Conservation (phyloP, 177 flowering plant species). For the Telopea speciosissima region DNA sequence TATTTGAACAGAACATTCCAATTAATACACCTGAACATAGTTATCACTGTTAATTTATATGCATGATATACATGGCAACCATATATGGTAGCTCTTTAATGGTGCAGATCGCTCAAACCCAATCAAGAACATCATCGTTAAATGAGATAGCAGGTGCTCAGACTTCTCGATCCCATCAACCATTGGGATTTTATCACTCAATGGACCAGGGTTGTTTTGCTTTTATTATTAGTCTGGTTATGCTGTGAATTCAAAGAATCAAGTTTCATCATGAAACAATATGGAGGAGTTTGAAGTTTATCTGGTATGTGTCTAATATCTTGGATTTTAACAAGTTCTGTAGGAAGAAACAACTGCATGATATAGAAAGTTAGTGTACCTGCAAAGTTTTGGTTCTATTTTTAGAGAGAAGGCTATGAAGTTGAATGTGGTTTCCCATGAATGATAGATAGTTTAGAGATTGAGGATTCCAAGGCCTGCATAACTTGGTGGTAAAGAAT, state of each 20-base stretch:
- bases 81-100: conserved; percentile 25
- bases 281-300: neutral
- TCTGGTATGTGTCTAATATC: conserved; percentile 1
- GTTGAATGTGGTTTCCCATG: neutral
- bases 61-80: conserved; percentile 21
- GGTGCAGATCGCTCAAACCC: conserved; percentile 46
- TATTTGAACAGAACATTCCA: no score
- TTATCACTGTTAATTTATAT: conserved; percentile 5
- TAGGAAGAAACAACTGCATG: conserved; percentile 8
- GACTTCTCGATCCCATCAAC: conserved; percentile 31
- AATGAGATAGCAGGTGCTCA: conserved; percentile 25
- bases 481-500: neutral
- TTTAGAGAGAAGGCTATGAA: conserved; percentile 1
- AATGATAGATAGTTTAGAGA: conserved; percentile 8
- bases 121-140: conserved; percentile 30
- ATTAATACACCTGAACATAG: no score
- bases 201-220: no score
- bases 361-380: conserved; percentile 3
- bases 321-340: neutral
- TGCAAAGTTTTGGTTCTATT: conserved; percentile 12
- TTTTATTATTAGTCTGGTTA: no score
- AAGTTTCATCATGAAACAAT: neutral
- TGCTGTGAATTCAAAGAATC: neutral
- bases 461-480: neutral
- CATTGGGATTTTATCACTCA: no score